A percentile compares a stretch with the other conserved stretches of the same genome.
These are phyloP conservation scores for Quercus phellos DNA, from an alignment of 331 rosid genomes.

Conservation along the genomic window DNA sequence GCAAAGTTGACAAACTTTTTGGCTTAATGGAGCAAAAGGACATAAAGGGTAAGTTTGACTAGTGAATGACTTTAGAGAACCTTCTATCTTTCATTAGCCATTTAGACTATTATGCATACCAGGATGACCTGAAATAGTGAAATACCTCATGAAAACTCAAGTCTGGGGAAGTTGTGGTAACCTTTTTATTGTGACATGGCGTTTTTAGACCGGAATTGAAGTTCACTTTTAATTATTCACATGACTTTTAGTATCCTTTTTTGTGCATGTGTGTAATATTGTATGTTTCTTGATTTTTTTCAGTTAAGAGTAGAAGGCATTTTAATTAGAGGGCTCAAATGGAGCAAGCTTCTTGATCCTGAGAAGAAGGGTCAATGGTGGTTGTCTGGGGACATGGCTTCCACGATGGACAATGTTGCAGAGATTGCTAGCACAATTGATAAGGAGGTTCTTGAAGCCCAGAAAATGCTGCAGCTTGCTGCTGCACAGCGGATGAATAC, in stretches of 20 bases:
- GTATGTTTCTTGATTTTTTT: constrained; percentile 20
- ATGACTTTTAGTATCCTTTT: neutral
- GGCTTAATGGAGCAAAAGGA: too few species aligned
- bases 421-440: constrained; percentile 77
- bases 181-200: neutral
- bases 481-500: constrained; percentile 94
- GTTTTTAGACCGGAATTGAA: neutral
- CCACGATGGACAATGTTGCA: constrained; percentile 46
- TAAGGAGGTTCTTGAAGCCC: constrained; percentile 76
- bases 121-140: neutral
- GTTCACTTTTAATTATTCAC: neutral
- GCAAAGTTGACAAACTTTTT: too few species aligned
- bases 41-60: too few species aligned
- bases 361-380: constrained; percentile 93
- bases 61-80: too few species aligned
- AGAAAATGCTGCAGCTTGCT: constrained; percentile 79
- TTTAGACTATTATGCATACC: neutral
- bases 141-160: neutral
- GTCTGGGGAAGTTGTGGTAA: neutral
- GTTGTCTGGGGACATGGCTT: constrained; percentile 54
- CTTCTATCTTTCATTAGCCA: too few species aligned
- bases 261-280: neutral
- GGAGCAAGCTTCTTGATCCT: constrained; percentile 81
- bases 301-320: constrained; percentile 67
- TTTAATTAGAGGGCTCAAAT: constrained; percentile 67